phyloP scores from a whole-genome alignment of 2,329 filamentous ascomycete species.

The Emmonsiellopsis sp. region DNA sequence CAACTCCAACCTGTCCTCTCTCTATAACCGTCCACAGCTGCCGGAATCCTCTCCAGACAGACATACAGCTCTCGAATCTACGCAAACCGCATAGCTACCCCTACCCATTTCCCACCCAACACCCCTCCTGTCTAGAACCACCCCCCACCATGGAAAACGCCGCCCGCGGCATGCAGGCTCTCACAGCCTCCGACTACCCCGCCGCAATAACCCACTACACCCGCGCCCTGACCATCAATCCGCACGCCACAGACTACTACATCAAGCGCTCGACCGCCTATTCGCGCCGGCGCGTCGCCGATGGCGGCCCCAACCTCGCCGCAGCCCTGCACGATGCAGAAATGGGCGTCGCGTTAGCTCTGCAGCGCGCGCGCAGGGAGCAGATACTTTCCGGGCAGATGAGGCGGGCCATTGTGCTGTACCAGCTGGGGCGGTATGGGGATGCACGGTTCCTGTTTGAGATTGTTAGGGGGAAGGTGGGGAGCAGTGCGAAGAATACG shows the following conservation, averaged over 20 bases:
- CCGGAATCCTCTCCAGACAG: too few relatives aligned
- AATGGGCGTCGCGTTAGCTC: constrained; percentile 51
- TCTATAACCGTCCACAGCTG: too few relatives aligned
- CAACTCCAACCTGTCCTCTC: too few relatives aligned
- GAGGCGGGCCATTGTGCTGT: constrained; percentile 65
- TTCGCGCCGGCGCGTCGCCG: constrained; percentile 48
- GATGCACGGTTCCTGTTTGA: constrained; percentile 64
- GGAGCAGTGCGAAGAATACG: constrained; percentile 21
- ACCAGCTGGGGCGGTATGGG: constrained; percentile 59
- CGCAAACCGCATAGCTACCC: not conserved
- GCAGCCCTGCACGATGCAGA: constrained; percentile 61
- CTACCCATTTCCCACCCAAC: too few relatives aligned
- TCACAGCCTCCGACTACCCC: constrained; percentile 54
- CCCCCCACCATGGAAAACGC: constrained; percentile 40
- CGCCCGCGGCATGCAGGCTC: constrained; percentile 50
- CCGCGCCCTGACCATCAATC: constrained; percentile 51
- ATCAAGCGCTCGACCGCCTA: constrained; percentile 73
- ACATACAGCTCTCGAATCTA: not conserved
- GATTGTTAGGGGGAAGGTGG: constrained; percentile 43
- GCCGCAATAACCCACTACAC: constrained; percentile 61
- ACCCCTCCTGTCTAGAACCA: not conserved
- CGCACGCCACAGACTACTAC: constrained; percentile 66
- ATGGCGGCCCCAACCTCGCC: constrained; percentile 31
- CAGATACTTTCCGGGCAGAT: constrained; percentile 74
- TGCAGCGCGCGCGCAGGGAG: constrained; percentile 61